These are phyloP conservation scores for Podosphaera fusca DNA, from an alignment of 2,329 filamentous ascomycete species.

Conservation along the genomic window DNA sequence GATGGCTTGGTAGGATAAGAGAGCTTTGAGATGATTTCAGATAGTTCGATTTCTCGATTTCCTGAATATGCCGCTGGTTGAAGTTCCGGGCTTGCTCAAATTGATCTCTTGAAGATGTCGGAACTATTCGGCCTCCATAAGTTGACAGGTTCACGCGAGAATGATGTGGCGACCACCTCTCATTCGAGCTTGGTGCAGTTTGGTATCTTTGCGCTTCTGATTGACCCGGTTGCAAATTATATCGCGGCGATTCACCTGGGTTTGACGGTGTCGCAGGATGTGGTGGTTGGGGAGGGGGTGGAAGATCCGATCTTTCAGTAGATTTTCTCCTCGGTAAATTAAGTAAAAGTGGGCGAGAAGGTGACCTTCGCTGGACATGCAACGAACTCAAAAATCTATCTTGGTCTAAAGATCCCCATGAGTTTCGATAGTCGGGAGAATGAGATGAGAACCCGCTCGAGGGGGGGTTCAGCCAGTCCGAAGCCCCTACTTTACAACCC, in stretches of 20 bases:
- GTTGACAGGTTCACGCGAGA: conserved; percentile 10
- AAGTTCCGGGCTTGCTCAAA: not conserved
- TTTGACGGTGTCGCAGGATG: conserved; percentile 4
- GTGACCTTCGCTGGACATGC: conserved; percentile 11
- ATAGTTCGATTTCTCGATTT: not conserved
- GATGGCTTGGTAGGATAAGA: conserved; percentile 7
- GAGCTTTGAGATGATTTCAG: conserved; percentile 1
- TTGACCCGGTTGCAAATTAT: conserved; percentile 8
- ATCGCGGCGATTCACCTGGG: conserved; percentile 14
- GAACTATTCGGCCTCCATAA: conserved; percentile 6
- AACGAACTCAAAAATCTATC: conserved; percentile 10
- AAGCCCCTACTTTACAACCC: conserved; percentile 12
- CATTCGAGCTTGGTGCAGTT: conserved; percentile 5
- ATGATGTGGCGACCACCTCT: conserved; percentile 12
- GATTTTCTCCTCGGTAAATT: conserved; percentile 9
- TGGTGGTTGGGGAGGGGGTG: conserved; percentile 8
- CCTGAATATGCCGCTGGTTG: not conserved
- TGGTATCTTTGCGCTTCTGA: conserved; percentile 6
- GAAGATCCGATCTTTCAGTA: conserved; percentile 10
- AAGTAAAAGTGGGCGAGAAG: conserved; percentile 7
- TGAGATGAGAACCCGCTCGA: conserved; percentile 8
- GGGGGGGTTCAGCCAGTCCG: conserved; percentile 13
- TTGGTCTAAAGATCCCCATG: conserved; percentile 10
- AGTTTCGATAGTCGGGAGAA: conserved; percentile 12
- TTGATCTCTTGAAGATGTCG: conserved; percentile 2